Evolutionary conservation across 805 yeast species (phyloP), one percentile per base, ranked within the genome.

Genomic region (Scheffersomyces ergatensis): DNA sequence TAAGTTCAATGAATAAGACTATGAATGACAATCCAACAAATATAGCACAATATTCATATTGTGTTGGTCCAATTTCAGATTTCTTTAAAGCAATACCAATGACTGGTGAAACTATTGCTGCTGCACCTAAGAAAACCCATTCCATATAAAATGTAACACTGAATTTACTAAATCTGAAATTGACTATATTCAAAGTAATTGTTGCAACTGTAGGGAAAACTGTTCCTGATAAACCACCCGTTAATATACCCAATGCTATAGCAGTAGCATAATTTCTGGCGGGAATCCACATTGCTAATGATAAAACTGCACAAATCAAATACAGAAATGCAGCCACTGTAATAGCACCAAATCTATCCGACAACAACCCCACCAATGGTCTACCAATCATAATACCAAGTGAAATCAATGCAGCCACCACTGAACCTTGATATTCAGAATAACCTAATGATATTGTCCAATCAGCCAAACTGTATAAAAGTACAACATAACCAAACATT

Each of bases 171-270:
- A 80, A 53, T 0, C 84, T 69, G 76, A 80, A 80, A 34, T 78
- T 62, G 13, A 77, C 63, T 4, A 84, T 84, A 78, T 78, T 78
- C 72, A 40, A 1, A 67, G 57, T 30, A 84, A 85, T 46, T 58
- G 67, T 5, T 78, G 42, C 15, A 78, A 32, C 2, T 76, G 75
- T 49, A 77, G 72, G 0, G 60, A 29, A 65, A 3, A 77, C 60
- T n/a, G 56, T 46, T 12, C 72, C 74, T 17, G 59, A 47, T 5
- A 57, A 46, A 4, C 48, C 43, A 4, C 72, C 74, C 8, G 57
- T 33, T 2, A 66, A 23, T 5, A 62, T 47, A 3, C 57, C 48
- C 27, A 65, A 55, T 0, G 57, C 66, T 17, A 63, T 48, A 36
- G 63, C 47, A 1, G 61, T 17, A 2, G 57, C 65, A 43, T 57